Conservation (phyloP, 805 yeast genomes). For the Scheffersomyces stipitis region DNA sequence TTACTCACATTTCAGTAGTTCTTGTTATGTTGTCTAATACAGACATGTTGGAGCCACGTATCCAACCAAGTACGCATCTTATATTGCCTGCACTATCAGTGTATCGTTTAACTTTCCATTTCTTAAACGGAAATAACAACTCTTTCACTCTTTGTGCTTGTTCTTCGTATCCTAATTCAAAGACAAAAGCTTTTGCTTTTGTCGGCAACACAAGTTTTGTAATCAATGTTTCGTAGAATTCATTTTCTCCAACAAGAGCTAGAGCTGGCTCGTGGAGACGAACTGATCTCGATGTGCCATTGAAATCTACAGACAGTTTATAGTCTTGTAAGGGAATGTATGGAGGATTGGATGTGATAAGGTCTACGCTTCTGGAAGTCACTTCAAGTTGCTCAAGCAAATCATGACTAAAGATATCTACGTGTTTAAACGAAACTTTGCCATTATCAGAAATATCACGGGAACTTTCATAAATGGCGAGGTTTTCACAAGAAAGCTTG, state of each 20-base stretch:
- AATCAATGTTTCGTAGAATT: constrained; percentile 64
- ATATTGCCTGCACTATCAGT: constrained; percentile 52
- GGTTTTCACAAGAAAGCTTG: constrained; percentile 49
- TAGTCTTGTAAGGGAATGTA: constrained; percentile 61
- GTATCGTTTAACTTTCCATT: constrained; percentile 52
- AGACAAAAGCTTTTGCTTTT: constrained; percentile 58
- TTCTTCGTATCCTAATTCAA: constrained; percentile 66
- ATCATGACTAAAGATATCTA: constrained; percentile 12
- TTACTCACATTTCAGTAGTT: too few relatives aligned
- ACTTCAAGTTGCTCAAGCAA: constrained; percentile 5
- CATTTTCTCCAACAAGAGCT: constrained; percentile 78
- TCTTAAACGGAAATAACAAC: constrained; percentile 11
- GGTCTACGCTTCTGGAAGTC: constrained; percentile 32
- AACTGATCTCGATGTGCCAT: constrained; percentile 65
- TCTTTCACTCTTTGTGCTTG: constrained; percentile 52
- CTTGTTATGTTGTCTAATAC: too few relatives aligned
- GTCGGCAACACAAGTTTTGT: constrained; percentile 40
- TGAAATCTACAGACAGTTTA: constrained; percentile 21
- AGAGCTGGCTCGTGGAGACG: constrained; percentile 66
- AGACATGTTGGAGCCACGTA: constrained; percentile 6
- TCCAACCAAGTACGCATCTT: constrained; percentile 69
- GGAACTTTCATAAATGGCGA: too few relatives aligned
- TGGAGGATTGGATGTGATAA: constrained; percentile 89
- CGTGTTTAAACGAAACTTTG: constrained; percentile 9
- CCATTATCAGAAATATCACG: too few relatives aligned